Base-by-base conservation (phyloP, 306 rosid genomes). In the Citrullus mucosospermus region DNA sequence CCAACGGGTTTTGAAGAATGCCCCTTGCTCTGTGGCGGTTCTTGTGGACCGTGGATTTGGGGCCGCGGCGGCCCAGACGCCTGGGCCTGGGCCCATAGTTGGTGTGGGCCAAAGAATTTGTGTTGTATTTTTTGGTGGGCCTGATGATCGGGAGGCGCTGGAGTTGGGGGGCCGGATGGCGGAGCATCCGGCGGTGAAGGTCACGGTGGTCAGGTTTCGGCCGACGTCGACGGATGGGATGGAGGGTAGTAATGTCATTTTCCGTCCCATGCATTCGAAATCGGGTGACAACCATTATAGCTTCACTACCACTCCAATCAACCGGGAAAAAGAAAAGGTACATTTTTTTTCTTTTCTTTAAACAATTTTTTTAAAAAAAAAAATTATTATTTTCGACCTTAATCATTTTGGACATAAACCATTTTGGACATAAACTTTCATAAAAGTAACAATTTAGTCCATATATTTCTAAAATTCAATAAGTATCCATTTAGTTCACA, bases 91-190 rank as follows among this genome's bases (percentile, higher is more conserved):
- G 28, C 8, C 28, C 8, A 10, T 17, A 6, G 6, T 34, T 8
- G 12, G 22, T 0, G 55, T 50, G 54, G 58, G 82, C 80, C 92
- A 76, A 50, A 61, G 79, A 6, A 67, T 93, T 0, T 88, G 94
- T 32, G n/a, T 94, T 0, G 6, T 90, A 22, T 92, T 88, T 69
- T 94, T 94, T 1, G 95, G 98, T 43, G 98, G 98, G 70, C 97
- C 96, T 0, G 97, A 94, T 78, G 97, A 92, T 46, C 88, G 95
- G 0, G 95, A 92, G 84, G 95, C 91, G 13, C 60, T 90, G 62
- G 87, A 87, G 65, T 66, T 94, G 53, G 93, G 91, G 0, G 87
- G 90, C 0, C 83, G 87, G 78, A 91, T 93, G 91, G 84, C 78
- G 2, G 88, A 93, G 15, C 97, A 93, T 77, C 97, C 97, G 0